Percentiles rank a stretch among this genome's conserved stretches.
phyloP scores from a whole-genome alignment of 2,329 filamentous ascomycete species.

The Penicillium sp. region DNA sequence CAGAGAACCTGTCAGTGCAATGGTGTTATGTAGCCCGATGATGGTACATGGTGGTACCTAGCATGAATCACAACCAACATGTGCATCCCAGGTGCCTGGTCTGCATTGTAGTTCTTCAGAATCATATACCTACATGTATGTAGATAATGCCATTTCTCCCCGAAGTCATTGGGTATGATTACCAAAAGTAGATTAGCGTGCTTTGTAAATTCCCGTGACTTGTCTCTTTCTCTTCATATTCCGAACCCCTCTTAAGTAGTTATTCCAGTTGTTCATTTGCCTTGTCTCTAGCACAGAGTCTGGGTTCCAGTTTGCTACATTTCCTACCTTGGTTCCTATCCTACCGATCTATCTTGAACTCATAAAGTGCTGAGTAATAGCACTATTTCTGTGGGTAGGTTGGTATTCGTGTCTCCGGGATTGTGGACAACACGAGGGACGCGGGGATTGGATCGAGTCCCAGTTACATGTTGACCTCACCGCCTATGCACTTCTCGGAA shows the following conservation, averaged over 20 bases:
- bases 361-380: slow-evolving; percentile 14
- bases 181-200: slow-evolving; percentile 21
- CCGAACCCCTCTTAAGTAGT: slow-evolving; percentile 21
- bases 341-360: not conserved
- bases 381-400: slow-evolving; percentile 24
- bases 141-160: not conserved
- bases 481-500: not conserved
- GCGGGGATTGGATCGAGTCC: slow-evolving; percentile 1
- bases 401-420: slow-evolving; percentile 16
- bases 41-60: not conserved
- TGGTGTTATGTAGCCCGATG: not conserved
- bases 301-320: not conserved
- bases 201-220: slow-evolving; percentile 27
- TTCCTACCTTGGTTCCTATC: not conserved
- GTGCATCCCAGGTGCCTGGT: not conserved
- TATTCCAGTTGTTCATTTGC: slow-evolving; percentile 6
- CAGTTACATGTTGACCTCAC: slow-evolving; percentile 1
- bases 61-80: not conserved
- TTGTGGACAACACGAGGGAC: slow-evolving; percentile 19
- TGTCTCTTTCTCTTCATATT: slow-evolving; percentile 26
- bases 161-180: slow-evolving; percentile 7
- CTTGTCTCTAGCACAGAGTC: slow-evolving; percentile 5
- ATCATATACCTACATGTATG: not conserved
- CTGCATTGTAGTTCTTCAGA: not conserved
- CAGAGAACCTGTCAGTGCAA: not conserved